Evolutionary conservation across 805 yeast genomes (phyloP), one percentile per base, ranked within the genome.

Genomic region (Pichia nanzhaoensis): DNA sequence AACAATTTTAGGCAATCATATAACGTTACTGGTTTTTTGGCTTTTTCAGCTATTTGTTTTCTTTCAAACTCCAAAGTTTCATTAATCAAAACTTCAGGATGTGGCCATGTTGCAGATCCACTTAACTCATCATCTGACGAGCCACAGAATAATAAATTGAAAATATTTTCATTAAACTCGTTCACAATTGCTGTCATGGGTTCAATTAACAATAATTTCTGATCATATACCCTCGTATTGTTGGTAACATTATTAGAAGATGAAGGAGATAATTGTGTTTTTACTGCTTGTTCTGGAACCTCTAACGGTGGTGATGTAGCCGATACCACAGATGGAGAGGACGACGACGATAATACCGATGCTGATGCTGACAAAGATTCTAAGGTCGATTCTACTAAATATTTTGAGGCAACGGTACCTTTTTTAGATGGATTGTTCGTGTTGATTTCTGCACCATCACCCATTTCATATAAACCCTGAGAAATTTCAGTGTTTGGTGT

Each of bases 1-100:
- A 91, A 91, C 47, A 78, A 59, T 18, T 74, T 73, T 38, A 91
- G 60, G 58, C 98, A 91, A 54, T 85, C 91, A 50, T 78, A 75
- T 17, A 91, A 69, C 0, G 84, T 68, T 18, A 82, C 74, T 30
- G 70, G 68, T 45, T 70, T 61, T 40, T 64, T 64, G 4, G 56
- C 50, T 41, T 53, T 52, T 37, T 57, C 55, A 18, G 55, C 52
- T 9, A 54, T 54, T 64, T 59, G 55, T 28, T 46, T 49, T 52
- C 69, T 73, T 46, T 66, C 70, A n/a, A 59, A 65, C 50, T 75
- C 82, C 34, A 83, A 65, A 49, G 77, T 82, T 1, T 67, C 69
- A 54, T 82, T 83, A 1, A 72, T 68, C 7, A 82, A 56, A 1
- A 64, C 57, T 18, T 70, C 70, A 6, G 79, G 77, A 5, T 61